Evolutionary conservation across 1,139 yeast genomes (phyloP).

Genomic region (Scheffersomyces insectosa): DNA sequence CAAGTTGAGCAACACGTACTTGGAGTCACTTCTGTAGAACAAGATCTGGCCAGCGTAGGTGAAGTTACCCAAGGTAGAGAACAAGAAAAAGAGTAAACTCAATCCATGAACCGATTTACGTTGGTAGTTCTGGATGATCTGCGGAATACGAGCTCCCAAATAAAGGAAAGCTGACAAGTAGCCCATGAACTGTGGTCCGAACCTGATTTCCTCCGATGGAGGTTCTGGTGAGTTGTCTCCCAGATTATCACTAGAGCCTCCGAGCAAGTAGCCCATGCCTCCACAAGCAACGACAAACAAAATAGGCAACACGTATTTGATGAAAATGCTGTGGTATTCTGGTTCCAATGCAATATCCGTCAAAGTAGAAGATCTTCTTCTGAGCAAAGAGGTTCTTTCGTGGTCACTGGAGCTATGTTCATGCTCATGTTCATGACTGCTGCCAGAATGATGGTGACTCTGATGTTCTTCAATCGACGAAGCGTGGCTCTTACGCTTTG

Average conservation of each 20-base stretch:
- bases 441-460: constrained; percentile 1
- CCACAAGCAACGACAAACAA: constrained; percentile 72
- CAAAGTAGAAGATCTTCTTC: constrained; percentile 47
- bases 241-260: constrained; percentile 29
- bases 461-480: constrained; percentile 2
- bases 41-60: constrained; percentile 78
- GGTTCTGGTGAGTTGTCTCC: constrained; percentile 13
- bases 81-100: constrained; percentile 70
- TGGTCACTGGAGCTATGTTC: constrained; percentile 3
- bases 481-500: constrained; percentile 5
- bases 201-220: constrained; percentile 28
- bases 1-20: constrained; percentile 61
- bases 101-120: constrained; percentile 75
- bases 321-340: constrained; percentile 44
- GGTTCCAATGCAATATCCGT: constrained; percentile 49
- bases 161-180: constrained; percentile 70
- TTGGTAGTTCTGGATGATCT: constrained; percentile 67
- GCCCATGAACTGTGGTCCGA: constrained; percentile 72
- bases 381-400: constrained; percentile 20
- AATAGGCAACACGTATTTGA: constrained; percentile 59
- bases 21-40: constrained; percentile 59
- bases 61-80: constrained; percentile 73
- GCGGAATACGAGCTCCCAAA: constrained; percentile 79
- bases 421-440: constrained; percentile 15
- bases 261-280: constrained; percentile 55